Evolutionary conservation across 139 green algal species (phyloP).

Genomic region (Chlamydomonas schloesseri): DNA sequence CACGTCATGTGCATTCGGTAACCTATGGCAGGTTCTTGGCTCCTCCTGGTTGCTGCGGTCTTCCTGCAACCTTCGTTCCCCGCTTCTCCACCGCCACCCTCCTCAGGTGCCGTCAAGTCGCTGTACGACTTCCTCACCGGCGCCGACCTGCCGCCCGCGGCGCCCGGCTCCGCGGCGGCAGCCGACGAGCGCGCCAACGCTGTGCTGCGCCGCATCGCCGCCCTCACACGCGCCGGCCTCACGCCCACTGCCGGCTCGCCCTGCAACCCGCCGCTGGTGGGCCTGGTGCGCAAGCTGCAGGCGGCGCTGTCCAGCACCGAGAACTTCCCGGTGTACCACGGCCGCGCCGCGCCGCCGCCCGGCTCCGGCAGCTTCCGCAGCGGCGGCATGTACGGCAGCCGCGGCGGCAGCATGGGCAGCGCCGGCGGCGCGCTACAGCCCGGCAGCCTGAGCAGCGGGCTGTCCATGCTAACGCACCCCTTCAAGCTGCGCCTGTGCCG

Average conservation of each 20-base stretch:
- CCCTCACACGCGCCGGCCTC: constrained; percentile 28
- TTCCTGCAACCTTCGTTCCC: no score
- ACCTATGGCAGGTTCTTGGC: no score
- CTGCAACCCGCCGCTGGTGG: constrained; percentile 58
- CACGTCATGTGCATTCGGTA: no score
- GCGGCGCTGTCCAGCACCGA: constrained; percentile 79
- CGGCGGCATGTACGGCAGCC: constrained; percentile 1
- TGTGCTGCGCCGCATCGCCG: constrained; percentile 18
- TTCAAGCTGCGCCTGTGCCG: constrained; percentile 92
- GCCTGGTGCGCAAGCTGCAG: constrained; percentile 88
- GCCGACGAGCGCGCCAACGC: neutral
- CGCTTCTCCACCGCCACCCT: neutral
- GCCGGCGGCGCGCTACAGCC: constrained; percentile 21
- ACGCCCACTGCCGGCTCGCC: constrained; percentile 45
- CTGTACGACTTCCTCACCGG: constrained; percentile 80
- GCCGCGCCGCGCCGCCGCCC: constrained; percentile 25
- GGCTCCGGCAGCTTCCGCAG: constrained; percentile 2
- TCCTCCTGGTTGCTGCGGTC: no score
- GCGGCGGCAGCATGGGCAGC: constrained; percentile 40
- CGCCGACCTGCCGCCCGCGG: constrained; percentile 35
- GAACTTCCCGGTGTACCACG: constrained; percentile 79
- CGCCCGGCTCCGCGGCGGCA: neutral
- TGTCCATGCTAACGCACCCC: constrained; percentile 88
- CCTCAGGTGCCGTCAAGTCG: constrained; percentile 57
- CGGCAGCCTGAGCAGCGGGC: constrained; percentile 71